Conservation (phyloP, 805 yeast genomes). For the Wickerhamomyces sydowiorum region DNA sequence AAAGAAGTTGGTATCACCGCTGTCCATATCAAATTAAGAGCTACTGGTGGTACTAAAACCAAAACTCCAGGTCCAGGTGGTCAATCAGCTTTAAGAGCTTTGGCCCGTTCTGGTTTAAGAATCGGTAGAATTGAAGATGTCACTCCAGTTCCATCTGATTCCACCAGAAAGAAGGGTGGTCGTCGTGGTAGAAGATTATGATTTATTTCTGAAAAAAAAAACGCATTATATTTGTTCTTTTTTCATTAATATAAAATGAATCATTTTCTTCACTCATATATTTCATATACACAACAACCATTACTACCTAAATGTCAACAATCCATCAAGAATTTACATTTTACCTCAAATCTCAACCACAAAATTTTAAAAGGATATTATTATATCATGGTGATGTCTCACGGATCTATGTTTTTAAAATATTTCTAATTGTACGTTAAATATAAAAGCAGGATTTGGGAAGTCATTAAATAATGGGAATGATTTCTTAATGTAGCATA, state of each 20-base stretch:
- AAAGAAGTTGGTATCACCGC: constrained; percentile 99
- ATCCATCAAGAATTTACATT: not conserved
- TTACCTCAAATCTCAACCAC: not conserved
- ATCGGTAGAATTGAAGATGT: constrained; percentile 99
- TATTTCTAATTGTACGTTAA: constrained; percentile 24
- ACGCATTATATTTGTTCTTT: too few species aligned
- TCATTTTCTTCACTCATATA: not conserved
- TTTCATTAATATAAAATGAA: constrained; percentile 1
- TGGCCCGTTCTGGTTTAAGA: constrained; percentile 99
- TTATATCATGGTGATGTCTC: not conserved
- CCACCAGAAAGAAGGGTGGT: constrained; percentile 99
- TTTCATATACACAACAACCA: not conserved
- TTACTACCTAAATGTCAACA: too few species aligned
- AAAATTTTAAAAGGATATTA: not conserved
- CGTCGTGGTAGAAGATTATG: constrained; percentile 99
- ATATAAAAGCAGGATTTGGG: constrained; percentile 4
- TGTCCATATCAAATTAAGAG: constrained; percentile 99
- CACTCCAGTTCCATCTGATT: constrained; percentile 99
- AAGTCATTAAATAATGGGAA: too few species aligned
- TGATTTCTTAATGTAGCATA: too few species aligned
- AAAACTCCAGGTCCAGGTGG: constrained; percentile 99
- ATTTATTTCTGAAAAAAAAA: too few species aligned
- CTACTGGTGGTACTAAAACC: constrained; percentile 99
- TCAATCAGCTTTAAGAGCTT: constrained; percentile 98
- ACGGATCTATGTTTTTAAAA: constrained; percentile 10